Evolutionary conservation across 495 filamentous ascomycete genomes (phyloP).

Genomic region (Rostrohypoxylon terebratum): DNA sequence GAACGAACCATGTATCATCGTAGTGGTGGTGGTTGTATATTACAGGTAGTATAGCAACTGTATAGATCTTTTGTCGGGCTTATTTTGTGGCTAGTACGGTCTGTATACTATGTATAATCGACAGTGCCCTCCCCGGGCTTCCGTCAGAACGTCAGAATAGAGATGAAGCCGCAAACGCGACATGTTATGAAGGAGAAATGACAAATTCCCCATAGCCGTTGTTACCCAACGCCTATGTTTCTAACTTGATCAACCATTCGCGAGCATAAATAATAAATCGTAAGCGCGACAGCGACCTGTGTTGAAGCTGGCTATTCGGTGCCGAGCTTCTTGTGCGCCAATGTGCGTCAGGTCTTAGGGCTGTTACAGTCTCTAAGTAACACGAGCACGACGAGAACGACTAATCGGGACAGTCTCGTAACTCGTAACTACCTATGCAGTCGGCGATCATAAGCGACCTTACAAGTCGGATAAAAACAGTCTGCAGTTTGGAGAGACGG

Average conservation of each 20-base stretch:
- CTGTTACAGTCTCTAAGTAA: constrained; percentile 27
- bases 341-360: constrained; percentile 36
- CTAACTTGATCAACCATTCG: constrained; percentile 43
- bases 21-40: constrained; percentile 9
- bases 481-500: constrained; percentile 16
- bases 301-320: constrained; percentile 30
- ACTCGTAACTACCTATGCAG: no score
- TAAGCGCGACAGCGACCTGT: constrained; percentile 34
- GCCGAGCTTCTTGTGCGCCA: constrained; percentile 31
- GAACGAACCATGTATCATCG: constrained; percentile 10
- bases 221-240: constrained; percentile 37
- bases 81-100: neutral
- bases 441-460: no score
- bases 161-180: constrained; percentile 23
- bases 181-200: constrained; percentile 17
- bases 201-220: constrained; percentile 22
- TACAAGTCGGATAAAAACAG: constrained; percentile 42
- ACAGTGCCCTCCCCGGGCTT: neutral
- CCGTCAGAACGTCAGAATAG: constrained; percentile 12
- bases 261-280: constrained; percentile 5
- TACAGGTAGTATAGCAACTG: neutral
- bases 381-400: constrained; percentile 28
- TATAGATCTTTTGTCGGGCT: constrained; percentile 6
- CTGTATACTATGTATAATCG: constrained; percentile 20
- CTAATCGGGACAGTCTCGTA: constrained; percentile 27